Evolutionary conservation across 2,329 filamentous ascomycete genomes (phyloP), one percentile per base, ranked within the genome.

Genomic region (Anthostomella pinea): DNA sequence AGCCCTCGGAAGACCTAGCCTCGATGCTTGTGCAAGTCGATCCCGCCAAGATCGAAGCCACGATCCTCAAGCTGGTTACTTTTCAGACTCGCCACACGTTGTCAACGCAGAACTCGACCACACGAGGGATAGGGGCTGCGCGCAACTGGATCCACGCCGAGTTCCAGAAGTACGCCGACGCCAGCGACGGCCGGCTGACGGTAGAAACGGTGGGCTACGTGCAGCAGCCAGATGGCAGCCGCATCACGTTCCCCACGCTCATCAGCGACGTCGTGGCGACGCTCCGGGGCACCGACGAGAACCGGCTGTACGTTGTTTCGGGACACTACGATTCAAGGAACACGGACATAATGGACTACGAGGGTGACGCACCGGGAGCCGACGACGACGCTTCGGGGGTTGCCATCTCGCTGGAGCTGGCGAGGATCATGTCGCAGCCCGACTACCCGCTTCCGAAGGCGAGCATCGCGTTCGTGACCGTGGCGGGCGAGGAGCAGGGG

Each of bases 31-130:
- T 55, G 5, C 51, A 54, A 21, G 54, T 65, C 4, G 52, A 58
- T 47, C 35, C 70, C 4, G 52, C 58, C 2, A 67, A 68, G 27
- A 70, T 79, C 45, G 59, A 75, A 48, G 58, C 64, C 7, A 75
- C 62, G 38, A 71, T 79, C 43, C 58, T 62, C 34, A 77, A 70
- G 45, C 66, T 79, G 1, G 74, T 72, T 4, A 69, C 66, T 11
- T 80, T 77, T 44, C 75, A 72, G 18, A 79, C 75, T 5, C 65
- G 75, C 6, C 74, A 79, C 49, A 79, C 75, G 1, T 58, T 78
- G 1, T 76, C 72, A 5, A 64, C 58, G 1, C 72, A 77, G 45
- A 76, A 70, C 39, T 67, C 66, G 21, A 64, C 65, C 3, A 69
- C 63, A 2, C 62, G 69, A 5, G 75, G 75, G 2, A 77, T 79